Base-by-base conservation (phyloP, 805 yeast species). In the Priceomyces medius region DNA sequence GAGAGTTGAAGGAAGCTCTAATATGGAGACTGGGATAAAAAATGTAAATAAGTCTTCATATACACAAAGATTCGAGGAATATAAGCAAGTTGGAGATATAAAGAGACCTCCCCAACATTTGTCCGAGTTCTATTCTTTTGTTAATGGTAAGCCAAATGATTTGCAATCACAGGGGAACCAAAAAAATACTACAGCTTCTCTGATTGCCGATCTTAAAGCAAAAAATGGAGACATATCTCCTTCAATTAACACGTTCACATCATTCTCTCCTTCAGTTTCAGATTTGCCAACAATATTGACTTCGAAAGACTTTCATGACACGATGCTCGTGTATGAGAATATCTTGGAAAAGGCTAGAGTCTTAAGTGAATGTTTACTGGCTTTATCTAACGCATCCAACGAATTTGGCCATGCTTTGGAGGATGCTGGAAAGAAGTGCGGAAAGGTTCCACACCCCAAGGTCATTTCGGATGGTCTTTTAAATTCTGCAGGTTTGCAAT, bases 401-500 rank as follows among this genome's bases (percentile, higher is more conserved):
- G 81, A 79, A 38, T 77, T 88, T 54, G 95, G 93, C 1, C 62
- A 68, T 2, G 80, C 90, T 1, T 64, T 88, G 40, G 93, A 86
- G 53, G 63, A 59, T 38, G 50, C 58, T 9, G 51, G 62, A 9
- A 52, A 50, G 35, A 45, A 53, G 8, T 49, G 54, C 29, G 66
- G 63, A 7, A 63, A 62, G 37, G 61, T 59, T 2, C 49, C 53
- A 44, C 53, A 58, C 39, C 20, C 51, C 18, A 54, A 47, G 26
- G 37, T 43, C 7, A 65, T 61, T 2, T 74, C 82, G 2, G 84
- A 83, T 48, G 88, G 88, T 7, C 59, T 88, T 12, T 63, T 80
- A 50, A 75, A 80, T 37, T 85, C 90, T 2, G 83, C 88, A 31
- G 95, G 96, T 0, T 65, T 88, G 41, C 90, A 86, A 50, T 81